These are phyloP conservation scores for Tuber umbilicatum DNA, from an alignment of 495 filamentous ascomycete genomes.

Conservation along the genomic window DNA sequence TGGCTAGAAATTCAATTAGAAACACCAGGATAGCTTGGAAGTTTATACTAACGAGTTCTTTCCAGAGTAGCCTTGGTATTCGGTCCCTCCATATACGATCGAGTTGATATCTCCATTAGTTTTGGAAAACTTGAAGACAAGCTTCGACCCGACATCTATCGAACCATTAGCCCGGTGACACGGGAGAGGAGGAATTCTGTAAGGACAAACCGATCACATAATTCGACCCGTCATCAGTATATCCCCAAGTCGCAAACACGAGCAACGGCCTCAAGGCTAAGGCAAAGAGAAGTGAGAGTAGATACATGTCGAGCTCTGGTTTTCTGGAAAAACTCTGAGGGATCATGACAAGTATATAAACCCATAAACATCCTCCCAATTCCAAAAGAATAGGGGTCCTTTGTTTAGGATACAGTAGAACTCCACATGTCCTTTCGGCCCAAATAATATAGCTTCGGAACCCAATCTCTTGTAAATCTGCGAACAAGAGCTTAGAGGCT, in stretches of 20 bases:
- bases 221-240: conserved; percentile 19
- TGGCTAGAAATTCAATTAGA: conserved; percentile 14
- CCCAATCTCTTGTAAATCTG: neutral
- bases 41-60: conserved; percentile 17
- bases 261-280: conserved; percentile 22
- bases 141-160: conserved; percentile 16
- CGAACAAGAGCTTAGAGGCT: neutral
- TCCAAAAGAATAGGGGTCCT: neutral
- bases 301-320: conserved; percentile 7
- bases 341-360: neutral
- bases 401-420: neutral
- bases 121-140: conserved; percentile 28
- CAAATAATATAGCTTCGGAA: neutral
- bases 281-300: conserved; percentile 12
- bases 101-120: conserved; percentile 31
- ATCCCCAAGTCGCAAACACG: conserved; percentile 25
- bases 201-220: conserved; percentile 18
- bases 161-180: neutral
- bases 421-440: no score
- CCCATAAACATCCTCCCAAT: neutral
- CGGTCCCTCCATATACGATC: conserved; percentile 22
- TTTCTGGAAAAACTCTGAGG: neutral
- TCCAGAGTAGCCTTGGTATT: conserved; percentile 23
- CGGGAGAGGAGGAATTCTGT: neutral
- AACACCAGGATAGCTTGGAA: neutral